A percentile compares a stretch with the other conserved stretches of the same genome.
These are phyloP conservation scores for Gossypium schwendimanii DNA, from an alignment of 441 rosid genomes.

Conservation along the genomic window DNA sequence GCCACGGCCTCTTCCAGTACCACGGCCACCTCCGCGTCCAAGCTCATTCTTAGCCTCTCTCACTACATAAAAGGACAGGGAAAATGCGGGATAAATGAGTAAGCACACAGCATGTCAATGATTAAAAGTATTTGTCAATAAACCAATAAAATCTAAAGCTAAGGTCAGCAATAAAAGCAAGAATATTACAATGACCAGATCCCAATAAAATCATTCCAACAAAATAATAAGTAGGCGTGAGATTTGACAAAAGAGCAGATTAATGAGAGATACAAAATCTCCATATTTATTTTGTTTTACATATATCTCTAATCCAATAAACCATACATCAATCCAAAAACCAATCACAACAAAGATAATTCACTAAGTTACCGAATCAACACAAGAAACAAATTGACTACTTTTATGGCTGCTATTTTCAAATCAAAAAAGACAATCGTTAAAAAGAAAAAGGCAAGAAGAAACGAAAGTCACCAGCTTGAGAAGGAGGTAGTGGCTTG, in stretches of 20 bases:
- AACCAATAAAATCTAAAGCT: not conserved
- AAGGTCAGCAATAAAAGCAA: not conserved
- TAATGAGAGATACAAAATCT: not conserved
- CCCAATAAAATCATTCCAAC: not conserved
- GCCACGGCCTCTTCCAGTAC: slow-evolving; percentile 49
- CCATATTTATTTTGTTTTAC: not conserved
- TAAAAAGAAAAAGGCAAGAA: not conserved
- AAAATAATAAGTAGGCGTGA: not conserved
- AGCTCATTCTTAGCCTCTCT: slow-evolving; percentile 45
- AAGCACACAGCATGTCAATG: not conserved
- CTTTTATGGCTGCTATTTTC: not conserved
- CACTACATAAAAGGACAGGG: slow-evolving; percentile 25
- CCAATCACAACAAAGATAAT: not conserved
- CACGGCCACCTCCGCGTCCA: slow-evolving; percentile 54
- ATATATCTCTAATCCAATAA: not conserved
- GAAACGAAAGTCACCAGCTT: slow-evolving; percentile 47
- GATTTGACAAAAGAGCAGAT: not conserved
- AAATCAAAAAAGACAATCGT: not conserved
- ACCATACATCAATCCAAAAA: not conserved
- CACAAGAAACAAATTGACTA: not conserved
- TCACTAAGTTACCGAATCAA: not conserved
- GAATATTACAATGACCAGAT: not conserved
- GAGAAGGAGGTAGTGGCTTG: slow-evolving; percentile 65
- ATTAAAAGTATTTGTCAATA: not conserved
- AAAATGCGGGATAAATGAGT: not conserved